Evolutionary conservation across 306 rosid species (phyloP).

Genomic region (Hippophae rhamnoides): DNA sequence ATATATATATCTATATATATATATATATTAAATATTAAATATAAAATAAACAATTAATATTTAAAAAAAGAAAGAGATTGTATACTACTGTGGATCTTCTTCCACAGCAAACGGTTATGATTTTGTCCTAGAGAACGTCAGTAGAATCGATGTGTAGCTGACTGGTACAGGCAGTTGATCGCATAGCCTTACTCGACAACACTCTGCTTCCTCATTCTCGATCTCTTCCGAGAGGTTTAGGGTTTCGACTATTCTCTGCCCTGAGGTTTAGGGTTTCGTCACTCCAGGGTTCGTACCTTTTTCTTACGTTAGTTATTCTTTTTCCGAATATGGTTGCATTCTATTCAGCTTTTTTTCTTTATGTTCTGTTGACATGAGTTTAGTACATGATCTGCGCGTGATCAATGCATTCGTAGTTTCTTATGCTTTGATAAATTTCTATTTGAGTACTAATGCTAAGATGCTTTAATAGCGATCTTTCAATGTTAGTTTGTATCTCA

Average conservation of each 20-base stretch:
- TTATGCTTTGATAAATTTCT: no score
- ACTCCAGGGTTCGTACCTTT: neutral
- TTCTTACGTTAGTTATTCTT: neutral
- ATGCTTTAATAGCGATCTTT: no score
- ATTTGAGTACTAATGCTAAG: no score
- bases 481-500: no score
- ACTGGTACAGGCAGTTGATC: neutral
- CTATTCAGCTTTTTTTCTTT: neutral
- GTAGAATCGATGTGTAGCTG: neutral
- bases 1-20: no score
- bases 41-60: no score
- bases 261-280: neutral
- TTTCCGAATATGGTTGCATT: neutral
- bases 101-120: neutral
- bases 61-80: no score
- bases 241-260: conserved; percentile 1
- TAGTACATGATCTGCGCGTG: no score
- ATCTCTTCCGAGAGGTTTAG: conserved; percentile 3
- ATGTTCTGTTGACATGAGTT: neutral
- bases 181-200: neutral
- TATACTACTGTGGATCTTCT: neutral
- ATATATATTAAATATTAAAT: no score
- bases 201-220: conserved; percentile 6
- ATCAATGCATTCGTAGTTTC: no score
- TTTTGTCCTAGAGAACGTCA: neutral